These are phyloP conservation scores for Rhododendron williamsianum DNA, from an alignment of 148 eudicot species.

Conservation along the genomic window DNA sequence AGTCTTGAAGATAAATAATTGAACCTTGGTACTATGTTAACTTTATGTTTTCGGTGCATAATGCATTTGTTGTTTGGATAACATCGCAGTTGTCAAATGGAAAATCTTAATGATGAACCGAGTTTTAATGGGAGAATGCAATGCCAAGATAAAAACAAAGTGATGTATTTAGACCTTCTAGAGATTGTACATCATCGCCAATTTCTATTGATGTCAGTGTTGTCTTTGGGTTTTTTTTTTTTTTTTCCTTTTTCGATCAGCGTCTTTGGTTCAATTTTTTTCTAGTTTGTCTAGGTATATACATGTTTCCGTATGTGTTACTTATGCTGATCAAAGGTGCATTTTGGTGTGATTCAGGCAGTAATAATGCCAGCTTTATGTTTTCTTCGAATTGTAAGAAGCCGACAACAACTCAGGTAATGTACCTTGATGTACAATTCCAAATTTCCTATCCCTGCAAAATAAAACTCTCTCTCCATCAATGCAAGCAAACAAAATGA, in stretches of 20 bases:
- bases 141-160: background rate
- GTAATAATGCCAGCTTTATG: conserved; percentile 70
- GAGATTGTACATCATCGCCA: background rate
- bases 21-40: background rate
- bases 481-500: background rate
- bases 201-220: background rate
- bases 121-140: background rate
- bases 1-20: too few species aligned
- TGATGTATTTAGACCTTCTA: background rate
- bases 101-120: background rate
- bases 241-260: too few species aligned
- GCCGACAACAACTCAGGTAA: conserved; percentile 63
- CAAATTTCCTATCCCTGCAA: background rate
- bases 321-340: background rate
- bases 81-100: background rate
- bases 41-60: background rate
- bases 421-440: background rate
- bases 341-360: conserved; percentile 37
- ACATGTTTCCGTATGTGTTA: background rate
- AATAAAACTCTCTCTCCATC: background rate
- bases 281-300: background rate
- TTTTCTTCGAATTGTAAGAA: conserved; percentile 54
- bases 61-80: background rate
- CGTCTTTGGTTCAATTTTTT: too few species aligned
- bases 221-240: background rate